These are phyloP conservation scores for Botrytis tulipae DNA, from an alignment of 2,329 filamentous ascomycete species.

Conservation along the genomic window DNA sequence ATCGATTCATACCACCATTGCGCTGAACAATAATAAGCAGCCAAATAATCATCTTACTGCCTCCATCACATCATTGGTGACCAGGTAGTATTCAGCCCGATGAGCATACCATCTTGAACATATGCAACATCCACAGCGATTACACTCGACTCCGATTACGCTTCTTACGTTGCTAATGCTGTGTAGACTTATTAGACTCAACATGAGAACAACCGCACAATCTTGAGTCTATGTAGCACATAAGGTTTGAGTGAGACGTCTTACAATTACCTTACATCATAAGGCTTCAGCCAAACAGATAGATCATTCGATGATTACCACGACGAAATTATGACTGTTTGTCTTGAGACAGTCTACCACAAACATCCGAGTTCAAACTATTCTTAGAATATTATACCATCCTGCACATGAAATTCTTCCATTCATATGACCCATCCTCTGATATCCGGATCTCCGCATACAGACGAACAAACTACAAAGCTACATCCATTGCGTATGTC, in stretches of 20 bases:
- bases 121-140: neutral
- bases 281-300: neutral
- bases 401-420: neutral
- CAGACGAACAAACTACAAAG: neutral
- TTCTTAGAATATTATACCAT: neutral
- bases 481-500: neutral
- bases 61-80: neutral
- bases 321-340: neutral
- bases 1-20: neutral
- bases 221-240: neutral
- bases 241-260: conserved; percentile 8
- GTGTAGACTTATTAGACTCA: neutral
- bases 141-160: neutral
- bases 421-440: neutral
- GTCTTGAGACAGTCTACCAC: neutral
- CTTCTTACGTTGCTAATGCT: neutral
- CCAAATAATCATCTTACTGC: neutral
- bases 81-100: neutral
- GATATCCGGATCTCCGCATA: neutral
- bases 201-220: neutral
- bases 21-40: neutral
- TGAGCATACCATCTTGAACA: neutral
- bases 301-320: neutral
- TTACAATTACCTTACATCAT: conserved; percentile 6
- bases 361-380: neutral